Conservation (phyloP, 2,329 filamentous ascomycete species). For the Coniella lustricola region DNA sequence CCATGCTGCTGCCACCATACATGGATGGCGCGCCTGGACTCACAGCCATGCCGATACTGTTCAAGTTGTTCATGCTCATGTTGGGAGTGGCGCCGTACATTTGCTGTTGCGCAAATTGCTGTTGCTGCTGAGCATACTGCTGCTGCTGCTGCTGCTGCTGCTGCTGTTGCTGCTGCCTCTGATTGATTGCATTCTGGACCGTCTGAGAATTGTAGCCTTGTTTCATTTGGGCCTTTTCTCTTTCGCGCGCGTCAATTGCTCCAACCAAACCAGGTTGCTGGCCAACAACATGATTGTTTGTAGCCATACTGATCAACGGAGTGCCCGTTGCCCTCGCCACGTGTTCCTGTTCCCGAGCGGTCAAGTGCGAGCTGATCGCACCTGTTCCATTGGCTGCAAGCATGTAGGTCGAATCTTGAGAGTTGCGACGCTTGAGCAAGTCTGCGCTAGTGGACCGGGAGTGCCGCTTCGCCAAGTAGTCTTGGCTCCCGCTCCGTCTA, state of each 20-base stretch:
- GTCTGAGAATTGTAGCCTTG: conserved; percentile 62
- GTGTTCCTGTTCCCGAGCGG: conserved; percentile 81
- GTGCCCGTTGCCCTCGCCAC: conserved; percentile 75
- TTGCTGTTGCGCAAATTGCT: conserved; percentile 26
- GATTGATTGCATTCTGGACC: conserved; percentile 66
- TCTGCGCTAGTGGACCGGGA: conserved; percentile 43
- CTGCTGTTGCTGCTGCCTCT: conserved; percentile 44
- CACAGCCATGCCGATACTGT: conserved; percentile 22
- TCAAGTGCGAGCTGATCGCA: conserved; percentile 51
- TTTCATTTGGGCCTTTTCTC: conserved; percentile 65
- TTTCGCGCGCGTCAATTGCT: conserved; percentile 72
- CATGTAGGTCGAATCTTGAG: conserved; percentile 48
- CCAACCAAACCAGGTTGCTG: conserved; percentile 60
- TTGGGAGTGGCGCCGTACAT: conserved; percentile 25
- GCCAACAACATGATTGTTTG: conserved; percentile 37
- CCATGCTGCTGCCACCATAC: conserved; percentile 20
- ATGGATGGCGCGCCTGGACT: conserved; percentile 22
- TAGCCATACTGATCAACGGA: conserved; percentile 64
- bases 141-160: conserved; percentile 28
- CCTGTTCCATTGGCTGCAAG: conserved; percentile 40
- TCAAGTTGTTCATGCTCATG: conserved; percentile 25
- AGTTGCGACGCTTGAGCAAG: conserved; percentile 45
- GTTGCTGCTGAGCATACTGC: conserved; percentile 26
- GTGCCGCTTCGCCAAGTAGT: conserved; percentile 31
- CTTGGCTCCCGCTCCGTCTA: conserved; percentile 33